A percentile compares a stretch with the other conserved stretches of the same genome.
Evolutionary conservation across 163 green algal genomes (phyloP).

Genomic region (Trebouxiophyceae sp.): DNA sequence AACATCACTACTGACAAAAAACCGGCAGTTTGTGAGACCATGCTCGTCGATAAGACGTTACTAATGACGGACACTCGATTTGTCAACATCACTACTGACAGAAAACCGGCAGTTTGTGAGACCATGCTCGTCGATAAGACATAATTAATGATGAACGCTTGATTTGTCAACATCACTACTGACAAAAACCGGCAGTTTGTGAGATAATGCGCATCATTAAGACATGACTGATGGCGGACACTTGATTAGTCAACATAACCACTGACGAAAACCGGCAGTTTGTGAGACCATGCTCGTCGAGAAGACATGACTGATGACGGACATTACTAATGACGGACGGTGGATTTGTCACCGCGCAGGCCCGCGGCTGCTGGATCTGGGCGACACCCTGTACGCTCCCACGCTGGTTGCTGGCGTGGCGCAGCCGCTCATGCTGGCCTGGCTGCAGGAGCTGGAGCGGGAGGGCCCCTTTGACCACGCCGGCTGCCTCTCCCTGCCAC

Average conservation of each 20-base stretch:
- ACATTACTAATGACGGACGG: no score
- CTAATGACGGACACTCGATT: no score
- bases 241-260: no score
- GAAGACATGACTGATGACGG: not conserved
- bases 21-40: not conserved
- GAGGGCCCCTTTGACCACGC: conserved; percentile 24
- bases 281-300: not conserved
- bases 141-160: no score
- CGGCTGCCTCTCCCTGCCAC: conserved; percentile 30
- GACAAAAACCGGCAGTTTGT: not conserved
- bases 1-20: no score
- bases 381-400: conserved; percentile 29
- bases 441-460: conserved; percentile 30
- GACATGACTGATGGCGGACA: not conserved
- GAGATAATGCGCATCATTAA: not conserved
- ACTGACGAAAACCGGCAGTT: no score
- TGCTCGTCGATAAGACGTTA: not conserved
- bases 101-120: not conserved
- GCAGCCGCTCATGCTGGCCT: conserved; percentile 18
- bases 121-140: not conserved
- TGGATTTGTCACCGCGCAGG: conserved; percentile 16
- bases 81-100: no score
- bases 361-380: conserved; percentile 25
- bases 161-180: no score
- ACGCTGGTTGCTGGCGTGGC: conserved; percentile 2